Percentiles rank a stretch among this genome's conserved stretches.
phyloP scores from a whole-genome alignment of 768 basidiomycete species.

The Rhodotorula taiwanensis region DNA sequence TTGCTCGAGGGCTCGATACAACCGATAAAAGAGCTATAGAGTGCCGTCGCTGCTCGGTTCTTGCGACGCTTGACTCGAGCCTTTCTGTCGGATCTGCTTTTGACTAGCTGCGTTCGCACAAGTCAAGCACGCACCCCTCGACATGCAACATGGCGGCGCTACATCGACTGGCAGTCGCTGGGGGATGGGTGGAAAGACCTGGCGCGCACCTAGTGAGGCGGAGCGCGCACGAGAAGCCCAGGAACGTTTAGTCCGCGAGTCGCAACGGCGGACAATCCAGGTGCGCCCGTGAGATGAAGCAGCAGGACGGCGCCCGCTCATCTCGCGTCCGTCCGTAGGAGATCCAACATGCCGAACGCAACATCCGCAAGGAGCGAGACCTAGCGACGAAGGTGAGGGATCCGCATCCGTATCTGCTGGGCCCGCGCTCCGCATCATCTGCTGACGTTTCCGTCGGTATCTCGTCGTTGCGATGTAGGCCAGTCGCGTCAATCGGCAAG shows the following conservation, averaged over 20 bases:
- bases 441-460: no score
- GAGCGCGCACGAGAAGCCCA: conserved; percentile 4
- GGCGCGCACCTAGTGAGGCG: conserved; percentile 1
- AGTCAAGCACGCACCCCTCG: no score
- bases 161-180: conserved; percentile 6
- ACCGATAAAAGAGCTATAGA: no score
- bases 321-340: background rate
- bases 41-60: no score
- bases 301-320: background rate
- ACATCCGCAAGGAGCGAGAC: conserved; percentile 1
- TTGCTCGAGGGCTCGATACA: no score
- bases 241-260: conserved; percentile 1
- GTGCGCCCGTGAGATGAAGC: no score
- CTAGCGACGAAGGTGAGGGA: background rate
- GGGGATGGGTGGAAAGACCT: conserved; percentile 10
- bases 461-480: no score
- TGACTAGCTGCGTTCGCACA: no score
- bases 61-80: no score
- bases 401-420: no score
- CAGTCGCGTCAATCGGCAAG: background rate
- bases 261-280: conserved; percentile 8
- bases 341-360: conserved; percentile 16
- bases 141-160: conserved; percentile 1
- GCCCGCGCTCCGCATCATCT: no score
- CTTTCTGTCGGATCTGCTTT: no score